These are phyloP conservation scores for Termitomyces sp. DNA, from an alignment of 768 basidiomycete genomes.

Conservation along the genomic window DNA sequence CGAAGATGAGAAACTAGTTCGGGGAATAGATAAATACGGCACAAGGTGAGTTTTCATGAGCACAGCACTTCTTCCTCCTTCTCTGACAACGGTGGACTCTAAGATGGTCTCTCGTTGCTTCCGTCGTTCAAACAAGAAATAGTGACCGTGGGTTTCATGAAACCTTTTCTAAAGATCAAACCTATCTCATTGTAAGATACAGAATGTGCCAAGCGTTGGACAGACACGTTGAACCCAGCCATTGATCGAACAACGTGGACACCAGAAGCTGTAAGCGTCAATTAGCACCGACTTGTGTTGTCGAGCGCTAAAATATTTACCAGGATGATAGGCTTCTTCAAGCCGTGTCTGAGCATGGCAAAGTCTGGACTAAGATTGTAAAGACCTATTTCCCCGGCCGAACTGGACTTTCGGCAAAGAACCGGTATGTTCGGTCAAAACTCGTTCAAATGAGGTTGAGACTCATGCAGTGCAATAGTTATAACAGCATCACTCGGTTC, in stretches of 20 bases:
- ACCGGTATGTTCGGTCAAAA: slow-evolving; percentile 34
- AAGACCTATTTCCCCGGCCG: slow-evolving; percentile 59
- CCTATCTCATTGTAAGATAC: slow-evolving; percentile 13
- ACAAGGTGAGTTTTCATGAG: slow-evolving; percentile 36
- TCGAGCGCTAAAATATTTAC: background rate
- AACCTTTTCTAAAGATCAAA: background rate
- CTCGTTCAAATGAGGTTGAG: background rate
- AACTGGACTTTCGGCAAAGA: slow-evolving; percentile 58
- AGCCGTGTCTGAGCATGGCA: slow-evolving; percentile 53
- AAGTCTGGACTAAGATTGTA: slow-evolving; percentile 61
- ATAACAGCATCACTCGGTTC: slow-evolving; percentile 51
- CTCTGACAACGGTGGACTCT: slow-evolving; percentile 5
- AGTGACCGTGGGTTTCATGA: slow-evolving; percentile 47
- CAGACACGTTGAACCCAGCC: slow-evolving; percentile 56
- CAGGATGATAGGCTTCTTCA: slow-evolving; percentile 53
- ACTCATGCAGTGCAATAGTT: slow-evolving; percentile 26
- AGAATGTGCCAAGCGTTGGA: slow-evolving; percentile 65
- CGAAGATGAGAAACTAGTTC: slow-evolving; percentile 54
- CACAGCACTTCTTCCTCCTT: background rate
- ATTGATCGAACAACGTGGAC: slow-evolving; percentile 62
- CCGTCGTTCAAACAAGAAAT: slow-evolving; percentile 52
- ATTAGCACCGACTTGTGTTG: background rate
- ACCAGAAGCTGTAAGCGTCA: slow-evolving; percentile 40
- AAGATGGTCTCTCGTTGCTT: slow-evolving; percentile 59
- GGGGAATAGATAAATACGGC: slow-evolving; percentile 54